phyloP scores from a whole-genome alignment of 495 filamentous ascomycete genomes.

The Xylaria venustula region DNA sequence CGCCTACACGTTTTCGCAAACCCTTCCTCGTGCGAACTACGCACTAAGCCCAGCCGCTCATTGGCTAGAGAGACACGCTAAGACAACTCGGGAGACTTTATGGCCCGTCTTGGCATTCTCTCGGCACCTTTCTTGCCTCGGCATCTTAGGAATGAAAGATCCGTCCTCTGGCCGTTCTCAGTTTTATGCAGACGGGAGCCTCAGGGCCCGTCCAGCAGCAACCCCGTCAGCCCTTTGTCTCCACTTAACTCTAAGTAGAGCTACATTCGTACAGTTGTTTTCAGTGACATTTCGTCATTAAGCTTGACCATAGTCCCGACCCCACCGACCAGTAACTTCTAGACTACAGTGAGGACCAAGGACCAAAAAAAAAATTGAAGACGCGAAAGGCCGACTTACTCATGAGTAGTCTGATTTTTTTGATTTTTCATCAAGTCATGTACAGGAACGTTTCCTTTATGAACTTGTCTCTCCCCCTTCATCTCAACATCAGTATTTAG shows the following conservation, averaged over 20 bases:
- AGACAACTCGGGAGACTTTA: not conserved
- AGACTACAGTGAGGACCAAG: not conserved
- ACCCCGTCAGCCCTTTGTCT: not conserved
- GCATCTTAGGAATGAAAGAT: not conserved
- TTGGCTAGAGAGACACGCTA: not conserved
- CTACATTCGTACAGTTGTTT: not conserved
- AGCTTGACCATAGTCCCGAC: not conserved
- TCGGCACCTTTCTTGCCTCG: not conserved
- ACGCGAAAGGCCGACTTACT: constrained; percentile 3
- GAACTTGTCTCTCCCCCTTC: not conserved
- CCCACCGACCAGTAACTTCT: not conserved
- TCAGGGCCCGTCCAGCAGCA: too few species aligned
- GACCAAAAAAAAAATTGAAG: constrained; percentile 2
- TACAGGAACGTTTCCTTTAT: not conserved
- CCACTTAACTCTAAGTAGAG: not conserved
- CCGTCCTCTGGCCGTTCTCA: not conserved
- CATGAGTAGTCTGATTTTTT: not conserved
- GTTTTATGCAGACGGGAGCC: not conserved
- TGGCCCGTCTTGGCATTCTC: not conserved
- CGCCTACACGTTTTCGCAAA: too few species aligned
- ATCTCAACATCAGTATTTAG: too few species aligned
- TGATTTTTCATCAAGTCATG: not conserved
- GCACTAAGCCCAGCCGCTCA: too few species aligned
- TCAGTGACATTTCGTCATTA: not conserved
- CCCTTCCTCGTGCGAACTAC: too few species aligned